Conservation (phyloP, 495 filamentous ascomycete genomes). For the Letharia columbiana region DNA sequence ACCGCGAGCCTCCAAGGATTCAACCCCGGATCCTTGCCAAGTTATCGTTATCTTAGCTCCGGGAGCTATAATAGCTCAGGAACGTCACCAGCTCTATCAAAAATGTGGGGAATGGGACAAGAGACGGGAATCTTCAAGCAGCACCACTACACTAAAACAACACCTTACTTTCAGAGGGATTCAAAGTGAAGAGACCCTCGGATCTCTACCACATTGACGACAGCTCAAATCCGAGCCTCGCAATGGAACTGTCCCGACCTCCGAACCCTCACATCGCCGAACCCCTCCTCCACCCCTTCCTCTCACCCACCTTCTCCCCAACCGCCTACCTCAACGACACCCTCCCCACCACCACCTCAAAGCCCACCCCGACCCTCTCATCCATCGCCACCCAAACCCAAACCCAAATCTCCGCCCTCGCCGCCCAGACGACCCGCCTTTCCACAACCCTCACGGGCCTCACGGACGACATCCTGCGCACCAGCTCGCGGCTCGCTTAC, state of each 20-base stretch:
- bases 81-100: neutral
- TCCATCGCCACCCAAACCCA: slow-evolving; percentile 77
- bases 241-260: slow-evolving; percentile 30
- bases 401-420: slow-evolving; percentile 73
- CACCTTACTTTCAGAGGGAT: no score
- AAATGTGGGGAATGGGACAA: neutral
- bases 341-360: slow-evolving; percentile 43
- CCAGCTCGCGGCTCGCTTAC: slow-evolving; percentile 78
- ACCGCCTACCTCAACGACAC: slow-evolving; percentile 61
- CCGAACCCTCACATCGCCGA: slow-evolving; percentile 54
- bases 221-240: slow-evolving; percentile 16
- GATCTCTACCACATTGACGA: neutral
- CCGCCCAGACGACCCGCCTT: slow-evolving; percentile 74
- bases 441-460: slow-evolving; percentile 77
- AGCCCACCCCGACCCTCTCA: slow-evolving; percentile 52
- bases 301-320: slow-evolving; percentile 56
- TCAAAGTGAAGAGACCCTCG: no score
- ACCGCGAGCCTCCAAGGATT: neutral
- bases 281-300: slow-evolving; percentile 56
- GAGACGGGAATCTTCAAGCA: no score
- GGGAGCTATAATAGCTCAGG: slow-evolving; percentile 12
- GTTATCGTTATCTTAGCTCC: slow-evolving; percentile 19
- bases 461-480: slow-evolving; percentile 88
- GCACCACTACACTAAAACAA: neutral
- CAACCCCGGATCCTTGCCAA: neutral